phyloP scores from a whole-genome alignment of 2,329 filamentous ascomycete genomes.

The Aureobasidium mangrovei region DNA sequence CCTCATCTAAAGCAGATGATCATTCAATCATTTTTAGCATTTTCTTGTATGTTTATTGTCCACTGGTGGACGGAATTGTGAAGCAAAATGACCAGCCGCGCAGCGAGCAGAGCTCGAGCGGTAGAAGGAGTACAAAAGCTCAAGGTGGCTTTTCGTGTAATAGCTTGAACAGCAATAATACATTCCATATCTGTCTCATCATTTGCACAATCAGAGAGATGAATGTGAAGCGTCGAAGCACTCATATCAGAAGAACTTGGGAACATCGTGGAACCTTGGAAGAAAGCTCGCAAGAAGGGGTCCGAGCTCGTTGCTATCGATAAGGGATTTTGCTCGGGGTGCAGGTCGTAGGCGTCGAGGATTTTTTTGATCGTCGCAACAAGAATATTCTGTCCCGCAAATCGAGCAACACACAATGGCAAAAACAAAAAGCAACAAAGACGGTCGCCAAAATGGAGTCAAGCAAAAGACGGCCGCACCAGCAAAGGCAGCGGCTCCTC shows the following conservation, averaged over 20 bases:
- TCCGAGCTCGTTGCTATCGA: conserved; percentile 4
- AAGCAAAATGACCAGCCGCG: not conserved
- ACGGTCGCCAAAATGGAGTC: not conserved
- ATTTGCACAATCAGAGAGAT: too few species aligned
- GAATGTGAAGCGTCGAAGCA: too few species aligned
- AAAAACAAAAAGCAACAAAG: conserved; percentile 9
- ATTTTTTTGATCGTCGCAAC: not conserved
- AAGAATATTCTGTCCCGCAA: not conserved
- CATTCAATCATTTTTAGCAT: not conserved
- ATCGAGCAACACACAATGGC: conserved; percentile 4
- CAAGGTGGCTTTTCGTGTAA: not conserved
- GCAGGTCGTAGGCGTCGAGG: too few species aligned
- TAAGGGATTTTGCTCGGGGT: conserved; percentile 9
- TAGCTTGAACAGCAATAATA: conserved; percentile 7
- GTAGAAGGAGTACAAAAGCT: not conserved
- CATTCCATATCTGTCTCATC: not conserved
- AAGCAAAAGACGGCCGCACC: not conserved
- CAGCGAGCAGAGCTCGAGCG: conserved; percentile 8
- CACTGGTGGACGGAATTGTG: conserved; percentile 1
- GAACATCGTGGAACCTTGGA: too few species aligned
- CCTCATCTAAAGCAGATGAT: conserved; percentile 2
- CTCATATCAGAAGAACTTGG: too few species aligned
- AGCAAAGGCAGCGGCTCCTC: not conserved
- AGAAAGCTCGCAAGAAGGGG: too few species aligned
- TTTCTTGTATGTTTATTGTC: not conserved